A percentile compares a stretch with the other conserved stretches of the same genome.
Evolutionary conservation across 208 protist species (phyloP).

Genomic region (Trypanosoma brucei): DNA sequence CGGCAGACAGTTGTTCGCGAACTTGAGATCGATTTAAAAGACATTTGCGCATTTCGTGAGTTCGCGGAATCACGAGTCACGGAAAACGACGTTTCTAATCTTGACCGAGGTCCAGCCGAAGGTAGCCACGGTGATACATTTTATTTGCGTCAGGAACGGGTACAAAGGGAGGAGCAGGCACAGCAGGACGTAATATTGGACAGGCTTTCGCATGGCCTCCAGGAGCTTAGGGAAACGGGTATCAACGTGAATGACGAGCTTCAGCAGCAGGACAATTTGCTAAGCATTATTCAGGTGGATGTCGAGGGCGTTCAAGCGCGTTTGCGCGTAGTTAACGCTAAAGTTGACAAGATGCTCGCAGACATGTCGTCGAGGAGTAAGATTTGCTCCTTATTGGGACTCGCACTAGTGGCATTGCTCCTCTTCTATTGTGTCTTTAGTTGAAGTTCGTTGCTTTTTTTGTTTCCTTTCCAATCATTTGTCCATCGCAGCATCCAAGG

Average conservation of each 20-base stretch:
- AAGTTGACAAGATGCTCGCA: slow-evolving; percentile 78
- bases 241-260: slow-evolving; percentile 76
- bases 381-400: slow-evolving; percentile 61
- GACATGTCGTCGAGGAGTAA: slow-evolving; percentile 82
- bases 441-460: slow-evolving; percentile 1
- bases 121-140: slow-evolving; percentile 34
- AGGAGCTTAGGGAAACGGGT: slow-evolving; percentile 74
- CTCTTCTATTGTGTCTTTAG: slow-evolving; percentile 10
- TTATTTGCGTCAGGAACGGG: slow-evolving; percentile 45
- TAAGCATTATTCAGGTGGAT: slow-evolving; percentile 59
- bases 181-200: slow-evolving; percentile 77
- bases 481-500: too few species aligned
- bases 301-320: slow-evolving; percentile 61
- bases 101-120: neutral
- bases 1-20: slow-evolving; percentile 62
- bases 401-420: slow-evolving; percentile 11
- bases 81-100: slow-evolving; percentile 7
- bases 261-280: slow-evolving; percentile 54
- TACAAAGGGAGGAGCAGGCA: slow-evolving; percentile 53
- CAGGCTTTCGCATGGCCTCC: slow-evolving; percentile 68
- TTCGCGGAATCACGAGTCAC: slow-evolving; percentile 7
- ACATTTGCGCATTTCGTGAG: slow-evolving; percentile 34
- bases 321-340: slow-evolving; percentile 65
- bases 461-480: neutral
- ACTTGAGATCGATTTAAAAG: slow-evolving; percentile 47